Evolutionary conservation across 2,329 filamentous ascomycete species (phyloP).

Genomic region (Xylaria sp.): DNA sequence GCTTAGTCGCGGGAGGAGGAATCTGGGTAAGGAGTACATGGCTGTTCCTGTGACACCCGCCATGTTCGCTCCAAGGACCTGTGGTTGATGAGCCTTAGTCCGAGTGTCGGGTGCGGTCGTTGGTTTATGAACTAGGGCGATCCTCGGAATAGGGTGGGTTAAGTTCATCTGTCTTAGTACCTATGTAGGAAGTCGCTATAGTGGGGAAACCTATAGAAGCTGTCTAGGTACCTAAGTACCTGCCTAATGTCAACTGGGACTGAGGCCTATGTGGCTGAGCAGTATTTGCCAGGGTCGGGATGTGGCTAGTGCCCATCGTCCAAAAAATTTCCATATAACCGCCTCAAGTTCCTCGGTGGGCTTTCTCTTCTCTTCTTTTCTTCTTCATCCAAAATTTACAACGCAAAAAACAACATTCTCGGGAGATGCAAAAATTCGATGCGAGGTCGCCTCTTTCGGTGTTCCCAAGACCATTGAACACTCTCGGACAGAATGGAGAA

Average conservation of each 20-base stretch:
- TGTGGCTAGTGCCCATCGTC: slow-evolving; percentile 36
- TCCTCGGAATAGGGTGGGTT: slow-evolving; percentile 11
- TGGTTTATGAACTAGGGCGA: slow-evolving; percentile 18
- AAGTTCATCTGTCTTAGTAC: not conserved
- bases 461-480: slow-evolving; percentile 62
- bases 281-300: not conserved
- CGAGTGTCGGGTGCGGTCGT: slow-evolving; percentile 4
- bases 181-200: not conserved
- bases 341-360: slow-evolving; percentile 25
- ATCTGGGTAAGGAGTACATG: slow-evolving; percentile 60
- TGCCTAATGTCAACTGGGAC: not conserved
- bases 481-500: slow-evolving; percentile 64
- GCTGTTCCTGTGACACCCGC: slow-evolving; percentile 47
- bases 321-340: slow-evolving; percentile 26
- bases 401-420: slow-evolving; percentile 62
- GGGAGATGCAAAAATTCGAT: slow-evolving; percentile 55
- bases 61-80: slow-evolving; percentile 34
- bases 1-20: slow-evolving; percentile 66
- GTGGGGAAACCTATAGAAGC: not conserved
- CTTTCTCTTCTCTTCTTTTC: slow-evolving; percentile 47
- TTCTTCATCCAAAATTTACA: slow-evolving; percentile 56
- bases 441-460: slow-evolving; percentile 58
- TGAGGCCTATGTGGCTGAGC: slow-evolving; percentile 15
- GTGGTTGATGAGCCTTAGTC: slow-evolving; percentile 1
- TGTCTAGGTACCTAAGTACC: not conserved